These are phyloP conservation scores for Aspergillus pseudotamarii DNA, from an alignment of 2,329 filamentous ascomycete genomes.

Conservation along the genomic window DNA sequence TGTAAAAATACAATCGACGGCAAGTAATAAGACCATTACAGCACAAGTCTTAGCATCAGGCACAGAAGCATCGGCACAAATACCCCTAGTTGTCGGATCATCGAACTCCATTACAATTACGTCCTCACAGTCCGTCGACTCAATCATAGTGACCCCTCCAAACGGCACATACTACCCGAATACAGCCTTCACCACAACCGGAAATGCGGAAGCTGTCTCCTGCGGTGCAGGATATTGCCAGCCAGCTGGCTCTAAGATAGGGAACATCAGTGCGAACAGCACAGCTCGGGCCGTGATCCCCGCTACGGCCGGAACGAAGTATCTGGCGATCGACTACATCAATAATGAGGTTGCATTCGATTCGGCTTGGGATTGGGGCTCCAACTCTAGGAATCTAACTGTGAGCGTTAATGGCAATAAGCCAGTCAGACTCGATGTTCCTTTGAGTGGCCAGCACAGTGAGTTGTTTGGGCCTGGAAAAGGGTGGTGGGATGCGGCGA, in stretches of 20 bases:
- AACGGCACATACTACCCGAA: constrained; percentile 46
- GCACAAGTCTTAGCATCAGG: constrained; percentile 12
- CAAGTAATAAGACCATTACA: constrained; percentile 1
- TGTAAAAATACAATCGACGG: constrained; percentile 14
- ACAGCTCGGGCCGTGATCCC: constrained; percentile 42
- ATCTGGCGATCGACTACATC: constrained; percentile 54
- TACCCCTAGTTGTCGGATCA: constrained; percentile 26
- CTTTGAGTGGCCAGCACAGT: constrained; percentile 43
- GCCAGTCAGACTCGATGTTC: constrained; percentile 53
- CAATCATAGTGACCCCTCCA: constrained; percentile 25
- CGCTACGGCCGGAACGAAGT: constrained; percentile 36
- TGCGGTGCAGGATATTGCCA: constrained; percentile 47
- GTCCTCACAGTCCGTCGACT: constrained; percentile 16
- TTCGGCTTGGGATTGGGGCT: constrained; percentile 47
- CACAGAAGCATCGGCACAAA: constrained; percentile 4
- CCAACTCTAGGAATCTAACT: constrained; percentile 56
- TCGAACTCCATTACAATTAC: constrained; percentile 31
- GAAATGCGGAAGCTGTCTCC: constrained; percentile 36
- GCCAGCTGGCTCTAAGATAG: constrained; percentile 49
- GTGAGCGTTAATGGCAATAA: constrained; percentile 50
- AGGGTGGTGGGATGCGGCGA: constrained; percentile 55
- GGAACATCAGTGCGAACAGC: constrained; percentile 36
- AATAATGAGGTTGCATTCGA: constrained; percentile 55
- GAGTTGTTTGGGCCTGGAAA: constrained; percentile 45
- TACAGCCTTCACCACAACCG: constrained; percentile 39